Percentiles rank a stretch among this genome's conserved stretches.
Evolutionary conservation across 2,329 filamentous ascomycete genomes (phyloP).

Genomic region (Atkinsonella texensis): DNA sequence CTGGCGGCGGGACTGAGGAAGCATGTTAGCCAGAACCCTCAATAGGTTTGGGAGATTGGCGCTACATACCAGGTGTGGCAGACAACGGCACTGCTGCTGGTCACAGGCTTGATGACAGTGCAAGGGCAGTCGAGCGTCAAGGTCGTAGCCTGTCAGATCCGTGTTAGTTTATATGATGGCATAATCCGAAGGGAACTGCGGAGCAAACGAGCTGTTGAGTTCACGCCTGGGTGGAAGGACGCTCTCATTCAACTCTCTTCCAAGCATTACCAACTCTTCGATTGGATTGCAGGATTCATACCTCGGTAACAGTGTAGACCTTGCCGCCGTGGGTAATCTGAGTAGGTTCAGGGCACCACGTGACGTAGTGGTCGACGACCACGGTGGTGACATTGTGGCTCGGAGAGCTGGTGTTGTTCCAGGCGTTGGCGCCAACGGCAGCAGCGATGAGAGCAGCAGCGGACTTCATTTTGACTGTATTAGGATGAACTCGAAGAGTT

Average conservation of each 20-base stretch:
- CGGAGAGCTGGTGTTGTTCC: conserved; percentile 5
- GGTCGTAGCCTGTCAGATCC: conserved; percentile 41
- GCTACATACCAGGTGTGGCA: conserved; percentile 41
- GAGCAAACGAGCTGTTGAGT: not conserved
- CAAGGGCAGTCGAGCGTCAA: conserved; percentile 62
- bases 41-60: too few relatives aligned
- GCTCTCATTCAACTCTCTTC: too few relatives aligned
- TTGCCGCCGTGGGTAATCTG: conserved; percentile 48
- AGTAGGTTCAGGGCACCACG: conserved; percentile 60
- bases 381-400: conserved; percentile 46
- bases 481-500: conserved; percentile 27
- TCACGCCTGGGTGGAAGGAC: not conserved
- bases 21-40: too few relatives aligned
- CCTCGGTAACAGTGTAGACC: conserved; percentile 59
- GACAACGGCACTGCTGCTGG: conserved; percentile 37
- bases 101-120: conserved; percentile 50
- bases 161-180: not conserved
- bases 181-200: not conserved
- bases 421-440: conserved; percentile 21
- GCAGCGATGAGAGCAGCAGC: conserved; percentile 39
- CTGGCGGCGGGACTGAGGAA: not conserved
- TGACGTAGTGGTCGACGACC: conserved; percentile 54
- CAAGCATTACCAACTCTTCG: too few relatives aligned
- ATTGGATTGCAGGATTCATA: conserved; percentile 19
- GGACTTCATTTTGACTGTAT: conserved; percentile 55